Percentiles rank a stretch among this genome's conserved stretches.
Conservation (phyloP, 345 rosid species). For the Lepidium sativum region DNA sequence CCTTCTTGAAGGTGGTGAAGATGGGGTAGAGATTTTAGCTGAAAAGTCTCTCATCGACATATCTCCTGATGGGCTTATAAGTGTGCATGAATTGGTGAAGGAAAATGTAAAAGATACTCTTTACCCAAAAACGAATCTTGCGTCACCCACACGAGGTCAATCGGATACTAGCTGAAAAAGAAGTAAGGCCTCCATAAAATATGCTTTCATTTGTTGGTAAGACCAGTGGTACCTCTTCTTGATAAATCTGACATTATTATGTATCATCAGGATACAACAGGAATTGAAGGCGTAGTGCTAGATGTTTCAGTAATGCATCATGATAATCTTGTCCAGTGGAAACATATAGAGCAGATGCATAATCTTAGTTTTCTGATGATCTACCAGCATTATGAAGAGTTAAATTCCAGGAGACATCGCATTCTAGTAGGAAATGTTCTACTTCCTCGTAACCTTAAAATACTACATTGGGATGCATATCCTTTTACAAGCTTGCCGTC, state of each 20-base stretch:
- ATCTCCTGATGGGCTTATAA: not conserved
- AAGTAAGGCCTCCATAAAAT: not conserved
- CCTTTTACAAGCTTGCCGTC: not conserved
- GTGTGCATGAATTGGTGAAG: not conserved
- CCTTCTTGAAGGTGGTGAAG: not conserved
- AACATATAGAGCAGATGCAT: not conserved
- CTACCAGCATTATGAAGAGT: not conserved
- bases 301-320: not conserved
- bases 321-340: not conserved
- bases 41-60: constrained; percentile 5
- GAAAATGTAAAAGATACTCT: not conserved
- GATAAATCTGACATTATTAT: not conserved
- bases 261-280: not conserved
- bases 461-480: not conserved
- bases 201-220: not conserved
- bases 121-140: not conserved
- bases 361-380: not conserved
- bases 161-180: not conserved
- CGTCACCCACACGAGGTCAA: not conserved
- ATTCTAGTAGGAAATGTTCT: not conserved
- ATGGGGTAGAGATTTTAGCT: not conserved
- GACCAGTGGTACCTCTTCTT: not conserved
- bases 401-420: not conserved
- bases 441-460: not conserved
- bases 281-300: not conserved